phyloP scores from a whole-genome alignment of 805 yeast genomes.

The Ogataea parapolymorpha region DNA sequence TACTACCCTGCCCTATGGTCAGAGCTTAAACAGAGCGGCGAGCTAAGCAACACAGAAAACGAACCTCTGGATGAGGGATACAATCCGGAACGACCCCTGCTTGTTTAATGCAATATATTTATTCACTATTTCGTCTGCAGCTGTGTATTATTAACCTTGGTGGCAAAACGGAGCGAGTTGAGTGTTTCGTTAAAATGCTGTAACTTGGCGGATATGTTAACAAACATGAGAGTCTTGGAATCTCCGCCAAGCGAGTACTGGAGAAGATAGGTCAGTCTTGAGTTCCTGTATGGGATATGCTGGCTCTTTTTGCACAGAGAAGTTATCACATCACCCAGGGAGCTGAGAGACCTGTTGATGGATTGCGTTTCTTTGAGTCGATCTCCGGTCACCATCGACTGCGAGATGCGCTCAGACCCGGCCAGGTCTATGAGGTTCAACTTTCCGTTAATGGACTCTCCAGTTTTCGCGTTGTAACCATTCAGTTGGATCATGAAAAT shows the following conservation, averaged over 20 bases:
- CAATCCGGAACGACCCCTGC: conserved; percentile 18
- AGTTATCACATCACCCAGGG: conserved; percentile 82
- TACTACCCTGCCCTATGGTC: conserved; percentile 38
- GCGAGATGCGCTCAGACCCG: conserved; percentile 82
- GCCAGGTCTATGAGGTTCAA: conserved; percentile 88
- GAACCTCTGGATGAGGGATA: conserved; percentile 23
- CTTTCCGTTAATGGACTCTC: conserved; percentile 50
- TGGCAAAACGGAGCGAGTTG: conserved; percentile 85
- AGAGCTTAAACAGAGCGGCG: conserved; percentile 29
- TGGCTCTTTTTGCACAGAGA: conserved; percentile 30
- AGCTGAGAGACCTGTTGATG: conserved; percentile 82
- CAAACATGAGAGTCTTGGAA: conserved; percentile 92
- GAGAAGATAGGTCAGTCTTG: conserved; percentile 75
- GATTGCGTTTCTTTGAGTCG: conserved; percentile 83
- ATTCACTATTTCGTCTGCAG: conserved; percentile 5
- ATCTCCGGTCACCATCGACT: conserved; percentile 76
- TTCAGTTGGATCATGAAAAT: conserved; percentile 62
- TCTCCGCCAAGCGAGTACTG: conserved; percentile 82
- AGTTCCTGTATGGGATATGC: conserved; percentile 68
- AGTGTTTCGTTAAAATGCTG: conserved; percentile 71
- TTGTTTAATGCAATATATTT: not conserved
- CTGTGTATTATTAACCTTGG: conserved; percentile 64
- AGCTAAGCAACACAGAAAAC: conserved; percentile 21
- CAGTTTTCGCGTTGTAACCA: conserved; percentile 52
- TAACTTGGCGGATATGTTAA: conserved; percentile 69